A percentile compares a stretch with the other conserved stretches of the same genome.
These are phyloP conservation scores for Lupinus albus DNA, from an alignment of 306 rosid genomes.

Conservation along the genomic window DNA sequence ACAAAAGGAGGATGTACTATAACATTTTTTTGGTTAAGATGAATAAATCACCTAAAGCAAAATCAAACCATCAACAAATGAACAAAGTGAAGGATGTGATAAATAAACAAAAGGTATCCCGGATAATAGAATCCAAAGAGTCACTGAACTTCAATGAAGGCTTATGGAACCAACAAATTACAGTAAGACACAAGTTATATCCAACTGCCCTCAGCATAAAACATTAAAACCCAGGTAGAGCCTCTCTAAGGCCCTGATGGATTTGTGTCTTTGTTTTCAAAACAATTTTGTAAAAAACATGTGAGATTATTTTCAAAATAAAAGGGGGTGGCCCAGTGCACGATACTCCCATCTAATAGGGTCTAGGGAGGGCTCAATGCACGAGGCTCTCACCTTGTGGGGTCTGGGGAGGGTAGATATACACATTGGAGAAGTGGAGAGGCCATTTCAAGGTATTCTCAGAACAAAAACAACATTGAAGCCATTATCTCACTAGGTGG, in stretches of 20 bases:
- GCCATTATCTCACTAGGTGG: no score
- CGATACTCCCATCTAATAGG: no score
- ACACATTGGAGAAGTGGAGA: no score
- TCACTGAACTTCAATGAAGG: slow-evolving; percentile 16
- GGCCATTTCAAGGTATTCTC: no score
- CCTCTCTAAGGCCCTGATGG: not conserved
- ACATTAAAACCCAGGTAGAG: slow-evolving; percentile 25
- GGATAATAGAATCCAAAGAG: slow-evolving; percentile 19
- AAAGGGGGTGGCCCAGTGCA: no score
- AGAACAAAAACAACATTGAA: no score
- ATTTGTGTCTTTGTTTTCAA: no score
- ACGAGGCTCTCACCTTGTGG: no score
- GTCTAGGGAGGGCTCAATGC: no score
- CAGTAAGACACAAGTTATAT: slow-evolving; percentile 5
- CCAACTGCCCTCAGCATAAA: not conserved
- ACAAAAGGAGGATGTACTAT: not conserved
- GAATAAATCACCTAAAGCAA: slow-evolving; percentile 26
- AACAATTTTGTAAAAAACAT: no score
- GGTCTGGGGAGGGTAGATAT: no score
- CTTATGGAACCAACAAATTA: slow-evolving; percentile 7
- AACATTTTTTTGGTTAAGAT: slow-evolving; percentile 3
- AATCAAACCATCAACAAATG: slow-evolving; percentile 30
- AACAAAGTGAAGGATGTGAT: not conserved
- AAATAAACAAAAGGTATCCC: not conserved
- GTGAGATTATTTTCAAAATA: no score